Evolutionary conservation across 2,329 filamentous ascomycete genomes (phyloP).

Genomic region (Trichoderma endophyticum): DNA sequence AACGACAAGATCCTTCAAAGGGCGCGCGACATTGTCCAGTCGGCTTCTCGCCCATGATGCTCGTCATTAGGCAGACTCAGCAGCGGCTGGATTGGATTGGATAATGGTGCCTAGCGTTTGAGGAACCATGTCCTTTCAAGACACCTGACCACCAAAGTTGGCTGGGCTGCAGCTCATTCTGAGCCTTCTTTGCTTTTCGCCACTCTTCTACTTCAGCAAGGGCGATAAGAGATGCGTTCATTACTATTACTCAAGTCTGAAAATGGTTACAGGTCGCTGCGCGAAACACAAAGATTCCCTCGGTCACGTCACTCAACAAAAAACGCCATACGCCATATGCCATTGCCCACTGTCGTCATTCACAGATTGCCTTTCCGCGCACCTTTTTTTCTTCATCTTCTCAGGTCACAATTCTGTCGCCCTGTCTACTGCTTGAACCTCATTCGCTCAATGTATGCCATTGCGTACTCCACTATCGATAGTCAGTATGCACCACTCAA

Average conservation of each 20-base stretch:
- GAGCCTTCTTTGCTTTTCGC: neutral
- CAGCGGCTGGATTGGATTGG: neutral
- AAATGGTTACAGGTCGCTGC: neutral
- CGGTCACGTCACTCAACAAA: slow-evolving; percentile 2
- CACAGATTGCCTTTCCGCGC: neutral
- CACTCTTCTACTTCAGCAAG: slow-evolving; percentile 1
- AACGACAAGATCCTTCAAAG: neutral
- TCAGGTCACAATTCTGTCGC: neutral
- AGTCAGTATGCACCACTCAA: slow-evolving; percentile 11
- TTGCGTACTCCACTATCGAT: slow-evolving; percentile 16
- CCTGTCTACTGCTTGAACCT: neutral
- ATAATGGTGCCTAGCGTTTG: slow-evolving; percentile 14
- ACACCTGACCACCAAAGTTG: slow-evolving; percentile 11
- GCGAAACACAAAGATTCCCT: neutral
- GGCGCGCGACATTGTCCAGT: neutral
- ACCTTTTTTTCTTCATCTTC: neutral
- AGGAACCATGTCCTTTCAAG: slow-evolving; percentile 8
- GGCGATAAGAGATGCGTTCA: slow-evolving; percentile 3
- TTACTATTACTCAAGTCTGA: neutral
- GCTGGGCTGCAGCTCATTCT: neutral
- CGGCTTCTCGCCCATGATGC: neutral
- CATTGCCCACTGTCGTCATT: neutral
- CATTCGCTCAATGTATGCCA: slow-evolving; percentile 17
- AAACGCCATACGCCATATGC: slow-evolving; percentile 4
- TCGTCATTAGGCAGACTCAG: slow-evolving; percentile 15